Conservation (phyloP, 352 stramenopile species). For the Phytophthora constricta region DNA sequence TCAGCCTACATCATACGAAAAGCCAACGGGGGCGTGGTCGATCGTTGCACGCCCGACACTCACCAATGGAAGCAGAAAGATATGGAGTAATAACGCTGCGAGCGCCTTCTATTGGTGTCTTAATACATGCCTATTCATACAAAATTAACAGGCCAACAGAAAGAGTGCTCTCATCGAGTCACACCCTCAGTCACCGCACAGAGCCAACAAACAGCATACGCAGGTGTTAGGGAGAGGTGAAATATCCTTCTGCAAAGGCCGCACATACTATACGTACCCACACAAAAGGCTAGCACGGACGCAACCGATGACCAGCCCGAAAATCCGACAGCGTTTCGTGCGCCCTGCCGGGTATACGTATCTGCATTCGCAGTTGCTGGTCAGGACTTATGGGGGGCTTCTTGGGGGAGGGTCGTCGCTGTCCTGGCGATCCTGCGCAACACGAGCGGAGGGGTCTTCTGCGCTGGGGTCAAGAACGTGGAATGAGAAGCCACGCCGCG, state of each 20-base stretch:
- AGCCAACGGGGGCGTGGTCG: not conserved
- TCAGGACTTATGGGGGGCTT: not conserved
- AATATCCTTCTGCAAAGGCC: not conserved
- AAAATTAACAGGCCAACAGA: not conserved
- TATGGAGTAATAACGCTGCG: conserved; percentile 1
- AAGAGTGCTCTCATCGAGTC: not conserved
- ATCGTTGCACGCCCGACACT: not conserved
- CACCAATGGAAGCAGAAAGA: conserved; percentile 2
- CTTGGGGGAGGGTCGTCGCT: not conserved
- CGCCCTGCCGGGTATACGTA: not conserved
- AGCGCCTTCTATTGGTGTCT: not conserved
- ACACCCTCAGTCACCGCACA: not conserved
- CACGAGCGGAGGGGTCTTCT: too few species aligned
- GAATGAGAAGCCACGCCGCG: too few species aligned
- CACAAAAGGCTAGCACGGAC: not conserved
- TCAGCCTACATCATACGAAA: not conserved
- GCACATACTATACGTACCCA: not conserved
- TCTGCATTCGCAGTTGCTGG: not conserved
- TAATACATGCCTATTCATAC: not conserved
- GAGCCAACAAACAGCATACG: not conserved
- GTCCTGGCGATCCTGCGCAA: too few species aligned
- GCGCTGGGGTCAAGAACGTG: too few species aligned
- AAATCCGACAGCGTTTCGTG: not conserved
- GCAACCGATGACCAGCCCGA: not conserved
- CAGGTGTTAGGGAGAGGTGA: not conserved